These are phyloP conservation scores for Ophiostoma ips DNA, from an alignment of 2,329 filamentous ascomycete genomes.

Conservation along the genomic window DNA sequence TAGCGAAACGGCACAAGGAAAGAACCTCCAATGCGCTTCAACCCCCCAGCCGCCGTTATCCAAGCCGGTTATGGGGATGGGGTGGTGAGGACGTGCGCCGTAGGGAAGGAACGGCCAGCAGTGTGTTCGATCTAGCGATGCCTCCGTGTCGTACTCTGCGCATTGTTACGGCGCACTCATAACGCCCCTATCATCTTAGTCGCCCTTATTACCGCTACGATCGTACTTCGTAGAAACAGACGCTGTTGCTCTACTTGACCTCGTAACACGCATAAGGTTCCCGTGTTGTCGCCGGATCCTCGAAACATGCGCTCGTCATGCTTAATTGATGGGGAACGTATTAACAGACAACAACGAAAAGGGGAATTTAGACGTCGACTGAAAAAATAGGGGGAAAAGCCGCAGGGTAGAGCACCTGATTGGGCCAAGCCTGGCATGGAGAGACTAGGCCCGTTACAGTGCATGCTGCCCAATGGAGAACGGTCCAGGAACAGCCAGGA, in stretches of 20 bases:
- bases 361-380: too few species aligned
- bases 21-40: neutral
- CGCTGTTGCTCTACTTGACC: neutral
- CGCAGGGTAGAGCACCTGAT: neutral
- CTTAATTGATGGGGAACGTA: slow-evolving; percentile 3
- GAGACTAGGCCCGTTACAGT: neutral
- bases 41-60: neutral
- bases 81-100: too few species aligned
- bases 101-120: neutral
- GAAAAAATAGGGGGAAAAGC: slow-evolving; percentile 3
- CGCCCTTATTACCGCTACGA: too few species aligned
- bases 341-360: neutral
- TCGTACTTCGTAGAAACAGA: too few species aligned
- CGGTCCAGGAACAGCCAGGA: too few species aligned
- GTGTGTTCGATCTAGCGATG: neutral
- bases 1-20: neutral
- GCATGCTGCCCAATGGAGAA: neutral
- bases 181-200: too few species aligned
- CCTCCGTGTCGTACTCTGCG: too few species aligned
- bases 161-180: too few species aligned
- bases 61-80: neutral
- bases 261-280: too few species aligned
- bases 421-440: too few species aligned
- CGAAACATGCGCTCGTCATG: neutral
- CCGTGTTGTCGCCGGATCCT: too few species aligned